phyloP scores from a whole-genome alignment of 2,329 filamentous ascomycete species.

The Fusarium virguliforme region DNA sequence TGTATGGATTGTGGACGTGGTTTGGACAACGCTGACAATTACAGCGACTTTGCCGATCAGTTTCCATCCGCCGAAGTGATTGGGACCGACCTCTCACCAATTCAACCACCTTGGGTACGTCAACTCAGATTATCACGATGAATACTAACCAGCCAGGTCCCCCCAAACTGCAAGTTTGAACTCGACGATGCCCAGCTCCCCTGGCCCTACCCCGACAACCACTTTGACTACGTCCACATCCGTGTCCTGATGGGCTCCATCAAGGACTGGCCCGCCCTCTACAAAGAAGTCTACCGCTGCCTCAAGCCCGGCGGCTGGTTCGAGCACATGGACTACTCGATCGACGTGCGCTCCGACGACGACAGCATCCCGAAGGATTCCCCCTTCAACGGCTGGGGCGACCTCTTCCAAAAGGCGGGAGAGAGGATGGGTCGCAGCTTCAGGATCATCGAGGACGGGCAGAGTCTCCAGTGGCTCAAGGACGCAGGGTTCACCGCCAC shows the following conservation, averaged over 20 bases:
- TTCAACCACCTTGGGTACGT: conserved; percentile 68
- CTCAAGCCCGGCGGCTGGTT: conserved; percentile 69
- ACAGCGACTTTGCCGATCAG: conserved; percentile 64
- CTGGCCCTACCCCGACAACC: conserved; percentile 47
- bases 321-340: conserved; percentile 51
- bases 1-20: not conserved
- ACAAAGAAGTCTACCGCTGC: conserved; percentile 66
- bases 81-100: conserved; percentile 70
- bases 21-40: not conserved
- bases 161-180: conserved; percentile 60
- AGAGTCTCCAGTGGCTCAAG: conserved; percentile 23
- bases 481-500: conserved; percentile 36
- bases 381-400: conserved; percentile 45
- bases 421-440: conserved; percentile 52
- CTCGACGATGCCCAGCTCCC: conserved; percentile 55
- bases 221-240: conserved; percentile 74
- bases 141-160: conserved; percentile 56
- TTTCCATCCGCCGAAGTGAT: conserved; percentile 63
- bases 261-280: conserved; percentile 69
- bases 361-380: conserved; percentile 47
- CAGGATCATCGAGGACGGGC: conserved; percentile 44
- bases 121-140: too few relatives aligned
- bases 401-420: conserved; percentile 47
- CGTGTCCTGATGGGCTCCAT: conserved; percentile 70
- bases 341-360: conserved; percentile 50